Evolutionary conservation across 345 rosid species (phyloP), one percentile per base, ranked within the genome.

Genomic region (Clausena lansium): DNA sequence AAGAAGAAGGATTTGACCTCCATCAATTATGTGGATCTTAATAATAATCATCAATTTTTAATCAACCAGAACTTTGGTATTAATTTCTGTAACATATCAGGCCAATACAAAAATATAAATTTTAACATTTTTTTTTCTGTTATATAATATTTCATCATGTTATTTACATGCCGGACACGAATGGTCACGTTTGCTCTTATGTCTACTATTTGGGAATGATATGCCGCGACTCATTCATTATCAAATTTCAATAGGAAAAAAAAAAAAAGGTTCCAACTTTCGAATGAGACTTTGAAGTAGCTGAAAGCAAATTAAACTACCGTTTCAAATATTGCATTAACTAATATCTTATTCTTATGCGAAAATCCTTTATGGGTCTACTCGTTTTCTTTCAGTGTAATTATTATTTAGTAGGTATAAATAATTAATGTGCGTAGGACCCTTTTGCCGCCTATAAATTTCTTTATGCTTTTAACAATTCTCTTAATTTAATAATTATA

Each of bases 1-100:
- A 73, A 59, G 15, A 73, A 58, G 11, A 59, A 36, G 14, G 36
- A 35, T 55, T 73, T 58, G 76, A 72, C 54, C 58, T 58, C 38
- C n/a, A 11, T 45, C 17, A 45, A 3, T 6, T 6, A 7, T 13
- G 2, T 2, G n/a, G 27, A 35, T 9, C 70, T 36, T 30, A 63
- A 30, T 63, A 32, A 63, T 22, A 32, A 66, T 36, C n/a, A 36
- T 66, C 22, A 52, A 1, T 17, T 15, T 36, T 9, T 66, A 8
- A 7, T 36, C 35, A 47, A 45, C 35, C 1, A 69, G 0, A 24
- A 3, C 58, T 65, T 32, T 5, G 24, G 25, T 41, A 19, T 27
- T 70, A 38, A 45, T 45, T 45, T 45, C 24, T 45, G 7, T 50
- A 50, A 15, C 25, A 1, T 6, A 69, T 15, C 47, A 38, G 30